A percentile compares a stretch with the other conserved stretches of the same genome.
These are phyloP conservation scores for Pichia sp. DNA, from an alignment of 1,139 yeast species.

Conservation along the genomic window DNA sequence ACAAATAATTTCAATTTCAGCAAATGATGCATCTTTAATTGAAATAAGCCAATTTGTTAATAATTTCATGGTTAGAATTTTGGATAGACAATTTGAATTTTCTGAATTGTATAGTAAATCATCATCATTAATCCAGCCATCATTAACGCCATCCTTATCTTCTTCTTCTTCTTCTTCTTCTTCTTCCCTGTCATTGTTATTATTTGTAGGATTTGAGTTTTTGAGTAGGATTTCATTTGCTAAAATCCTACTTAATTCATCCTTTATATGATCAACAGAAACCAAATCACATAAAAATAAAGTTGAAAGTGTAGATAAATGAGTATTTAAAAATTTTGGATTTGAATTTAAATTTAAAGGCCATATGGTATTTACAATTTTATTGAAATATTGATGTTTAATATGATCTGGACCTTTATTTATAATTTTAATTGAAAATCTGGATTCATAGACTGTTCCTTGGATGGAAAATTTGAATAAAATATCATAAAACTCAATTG, in stretches of 20 bases:
- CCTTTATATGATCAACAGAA: constrained; percentile 40
- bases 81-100: constrained; percentile 35
- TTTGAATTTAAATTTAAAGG: constrained; percentile 42
- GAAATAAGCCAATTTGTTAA: constrained; percentile 52
- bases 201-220: constrained; percentile 29
- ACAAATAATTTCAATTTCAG: constrained; percentile 35
- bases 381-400: constrained; percentile 22
- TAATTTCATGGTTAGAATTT: constrained; percentile 50
- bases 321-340: constrained; percentile 39
- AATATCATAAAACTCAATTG: constrained; percentile 17
- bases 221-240: constrained; percentile 56
- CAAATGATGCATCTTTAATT: constrained; percentile 32
- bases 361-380: constrained; percentile 39
- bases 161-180: too few relatives aligned
- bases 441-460: constrained; percentile 61
- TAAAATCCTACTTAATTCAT: constrained; percentile 53
- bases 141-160: constrained; percentile 14
- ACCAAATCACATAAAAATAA: constrained; percentile 48
- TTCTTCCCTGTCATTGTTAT: constrained; percentile 21
- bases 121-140: constrained; percentile 47
- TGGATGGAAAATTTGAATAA: constrained; percentile 35
- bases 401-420: constrained; percentile 20
- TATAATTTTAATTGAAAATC: constrained; percentile 58
- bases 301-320: constrained; percentile 57
- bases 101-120: constrained; percentile 31